phyloP scores from a whole-genome alignment of 257 asterid genomes.

The Ajuga chamaepitys region DNA sequence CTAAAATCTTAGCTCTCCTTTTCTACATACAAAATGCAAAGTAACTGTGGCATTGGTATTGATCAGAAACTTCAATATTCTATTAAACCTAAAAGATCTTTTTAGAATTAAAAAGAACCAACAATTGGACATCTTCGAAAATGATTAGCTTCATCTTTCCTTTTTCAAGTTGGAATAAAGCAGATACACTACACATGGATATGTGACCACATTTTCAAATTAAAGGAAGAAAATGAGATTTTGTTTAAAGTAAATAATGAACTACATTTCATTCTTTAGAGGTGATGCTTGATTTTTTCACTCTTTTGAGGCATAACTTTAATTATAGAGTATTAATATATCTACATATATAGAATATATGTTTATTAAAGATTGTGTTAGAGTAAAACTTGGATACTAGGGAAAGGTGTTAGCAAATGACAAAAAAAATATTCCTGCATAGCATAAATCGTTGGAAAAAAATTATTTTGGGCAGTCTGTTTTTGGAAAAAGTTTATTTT shows the following conservation, averaged over 20 bases:
- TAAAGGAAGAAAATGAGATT: not conserved
- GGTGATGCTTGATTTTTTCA: not conserved
- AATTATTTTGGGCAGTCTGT: no score
- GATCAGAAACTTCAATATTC: no score
- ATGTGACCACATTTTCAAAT: not conserved
- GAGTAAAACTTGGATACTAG: no score
- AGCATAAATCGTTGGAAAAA: no score
- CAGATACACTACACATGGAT: not conserved
- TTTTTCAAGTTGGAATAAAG: not conserved
- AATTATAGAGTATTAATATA: not conserved
- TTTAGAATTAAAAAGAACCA: not conserved
- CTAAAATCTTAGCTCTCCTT: no score
- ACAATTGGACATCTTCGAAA: not conserved
- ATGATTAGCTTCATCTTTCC: no score
- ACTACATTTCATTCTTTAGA: not conserved
- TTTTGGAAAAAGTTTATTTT: no score
- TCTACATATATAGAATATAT: not conserved
- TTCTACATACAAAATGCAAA: no score
- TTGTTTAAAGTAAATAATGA: not conserved
- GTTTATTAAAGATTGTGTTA: not conserved
- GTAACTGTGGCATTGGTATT: no score
- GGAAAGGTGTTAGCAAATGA: no score
- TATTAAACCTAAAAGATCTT: no score
- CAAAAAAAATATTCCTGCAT: no score
- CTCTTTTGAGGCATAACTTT: not conserved